Base-by-base conservation (phyloP, 1,139 yeast genomes). In the Hemisphaericaspora xylanilytica region DNA sequence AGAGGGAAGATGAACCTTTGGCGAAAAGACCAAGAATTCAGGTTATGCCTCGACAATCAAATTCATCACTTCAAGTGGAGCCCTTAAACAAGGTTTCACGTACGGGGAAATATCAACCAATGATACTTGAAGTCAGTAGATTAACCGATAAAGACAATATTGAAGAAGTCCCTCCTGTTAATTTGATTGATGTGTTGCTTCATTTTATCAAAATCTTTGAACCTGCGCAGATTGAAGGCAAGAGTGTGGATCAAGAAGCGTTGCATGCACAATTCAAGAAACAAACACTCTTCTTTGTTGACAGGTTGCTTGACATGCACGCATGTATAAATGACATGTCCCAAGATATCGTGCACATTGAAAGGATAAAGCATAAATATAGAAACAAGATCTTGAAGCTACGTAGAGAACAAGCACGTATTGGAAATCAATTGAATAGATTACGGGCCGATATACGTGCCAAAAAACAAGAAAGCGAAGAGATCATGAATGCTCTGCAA, bases 251-350 rank as follows among this genome's bases (percentile, higher is more conserved):
- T 32, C 61, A 59, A 33, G 35, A 43, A 14, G 38, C 46, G 3
- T 50, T 63, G 8, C 63, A 65, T 26, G 51, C 56, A 9, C 65
- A 63, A 27, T 68, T 63, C 48, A 62, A 61, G 41, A 49, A 58
- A 3, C 67, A 66, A 43, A 36, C 65, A 12, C 33, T 59, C 18
- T 53, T 56, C 42, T 62, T 65, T 39, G 46, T 70, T 20, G 58
- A 53, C 24, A 54, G 63, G 42, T 47, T 70, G 24, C 49, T 53
- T 46, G 75, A 67, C 43, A 51, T 59, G n/a, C 68, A 69, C 46
- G 59, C 69, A 12, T 65, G 66, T 18, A 73, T 77, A 32, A 63
- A 67, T 33, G 68, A 69, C 35, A 55, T 76, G 7, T 49, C 66
- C 1, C 56, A 55, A 27, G 68, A 68, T 25, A 62, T 78, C 6